phyloP scores from a whole-genome alignment of 73 alveolate genomes.

The Durusdinium trenchii region DNA sequence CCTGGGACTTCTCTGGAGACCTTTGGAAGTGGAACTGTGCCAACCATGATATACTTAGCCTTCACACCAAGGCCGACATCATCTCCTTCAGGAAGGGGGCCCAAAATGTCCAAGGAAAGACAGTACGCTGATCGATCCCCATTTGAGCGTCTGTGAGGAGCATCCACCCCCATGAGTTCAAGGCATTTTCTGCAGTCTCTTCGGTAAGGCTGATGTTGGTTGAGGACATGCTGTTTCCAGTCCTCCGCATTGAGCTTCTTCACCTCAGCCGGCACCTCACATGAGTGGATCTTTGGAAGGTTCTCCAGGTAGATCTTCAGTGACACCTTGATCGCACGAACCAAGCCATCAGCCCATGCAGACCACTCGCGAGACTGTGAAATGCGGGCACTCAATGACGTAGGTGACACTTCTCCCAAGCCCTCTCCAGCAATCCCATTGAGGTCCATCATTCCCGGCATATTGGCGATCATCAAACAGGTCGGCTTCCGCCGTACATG shows the following conservation, averaged over 20 bases:
- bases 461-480: not conserved
- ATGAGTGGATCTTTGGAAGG: too few species aligned
- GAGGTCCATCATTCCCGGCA: not conserved
- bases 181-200: not conserved
- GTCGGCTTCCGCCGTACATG: not conserved
- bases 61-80: not conserved
- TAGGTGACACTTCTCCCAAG: not conserved
- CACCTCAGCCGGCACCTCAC: too few species aligned
- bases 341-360: not conserved
- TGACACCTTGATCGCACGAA: not conserved
- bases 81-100: not conserved
- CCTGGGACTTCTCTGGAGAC: not conserved
- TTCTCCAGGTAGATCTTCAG: not conserved
- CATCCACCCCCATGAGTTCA: not conserved
- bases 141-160: not conserved
- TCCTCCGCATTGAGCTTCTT: not conserved
- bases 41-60: not conserved
- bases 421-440: not conserved
- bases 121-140: not conserved
- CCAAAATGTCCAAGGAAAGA: not conserved
- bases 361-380: not conserved
- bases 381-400: too few species aligned
- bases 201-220: not conserved
- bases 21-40: not conserved
- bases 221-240: not conserved